Evolutionary conservation across 345 rosid genomes (phyloP).

Genomic region (Populus simonii): DNA sequence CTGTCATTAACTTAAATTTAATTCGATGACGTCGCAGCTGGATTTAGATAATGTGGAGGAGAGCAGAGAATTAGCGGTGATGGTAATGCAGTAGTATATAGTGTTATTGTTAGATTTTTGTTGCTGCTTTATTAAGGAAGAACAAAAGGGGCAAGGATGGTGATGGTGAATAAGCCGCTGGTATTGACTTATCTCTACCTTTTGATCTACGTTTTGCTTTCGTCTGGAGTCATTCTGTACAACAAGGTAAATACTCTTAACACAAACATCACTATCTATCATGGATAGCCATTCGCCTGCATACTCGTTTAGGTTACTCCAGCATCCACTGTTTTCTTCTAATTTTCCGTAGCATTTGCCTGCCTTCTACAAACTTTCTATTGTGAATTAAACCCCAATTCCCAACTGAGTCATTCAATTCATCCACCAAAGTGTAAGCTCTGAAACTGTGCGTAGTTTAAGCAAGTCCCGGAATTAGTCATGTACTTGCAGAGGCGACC

Average conservation of each 20-base stretch:
- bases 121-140: constrained; percentile 6
- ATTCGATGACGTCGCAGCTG: background rate
- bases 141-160: constrained; percentile 30
- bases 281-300: background rate
- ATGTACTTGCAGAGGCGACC: background rate
- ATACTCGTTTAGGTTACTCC: background rate
- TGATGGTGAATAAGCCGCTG: constrained; percentile 72
- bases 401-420: background rate
- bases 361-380: background rate
- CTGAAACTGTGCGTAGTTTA: background rate
- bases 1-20: background rate
- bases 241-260: constrained; percentile 59
- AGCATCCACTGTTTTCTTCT: background rate
- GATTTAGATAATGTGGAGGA: background rate
- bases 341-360: background rate
- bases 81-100: background rate
- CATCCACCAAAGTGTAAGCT: background rate
- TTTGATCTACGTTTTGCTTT: constrained; percentile 74
- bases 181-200: constrained; percentile 81
- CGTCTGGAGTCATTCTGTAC: constrained; percentile 89
- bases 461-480: background rate
- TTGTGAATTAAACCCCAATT: background rate
- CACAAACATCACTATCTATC: background rate
- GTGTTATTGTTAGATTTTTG: background rate
- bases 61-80: background rate